A percentile compares a stretch with the other conserved stretches of the same genome.
phyloP scores from a whole-genome alignment of 495 filamentous ascomycete genomes.

The Xylaria cubensis region DNA sequence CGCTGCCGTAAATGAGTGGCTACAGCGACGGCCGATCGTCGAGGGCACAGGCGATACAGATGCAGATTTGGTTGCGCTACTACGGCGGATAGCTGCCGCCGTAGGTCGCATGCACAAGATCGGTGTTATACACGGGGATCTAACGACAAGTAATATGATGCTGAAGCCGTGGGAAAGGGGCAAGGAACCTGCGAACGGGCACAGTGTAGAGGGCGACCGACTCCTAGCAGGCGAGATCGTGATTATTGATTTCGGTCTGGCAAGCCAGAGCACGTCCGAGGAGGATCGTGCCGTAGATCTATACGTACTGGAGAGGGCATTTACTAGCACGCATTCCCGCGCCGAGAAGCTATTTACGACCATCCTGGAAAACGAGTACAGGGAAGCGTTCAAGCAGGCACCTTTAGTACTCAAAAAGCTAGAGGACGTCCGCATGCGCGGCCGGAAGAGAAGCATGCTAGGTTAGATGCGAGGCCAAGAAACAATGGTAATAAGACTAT shows the following conservation, averaged over 20 bases:
- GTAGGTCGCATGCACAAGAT: constrained; percentile 82
- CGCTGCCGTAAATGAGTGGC: constrained; percentile 69
- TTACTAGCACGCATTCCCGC: constrained; percentile 90
- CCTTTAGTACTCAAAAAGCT: constrained; percentile 66
- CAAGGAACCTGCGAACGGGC: constrained; percentile 29
- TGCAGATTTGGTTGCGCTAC: constrained; percentile 56
- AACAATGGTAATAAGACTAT: constrained; percentile 23
- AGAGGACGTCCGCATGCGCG: constrained; percentile 93
- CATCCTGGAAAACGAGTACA: constrained; percentile 61
- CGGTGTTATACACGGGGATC: constrained; percentile 90
- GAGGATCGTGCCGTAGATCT: constrained; percentile 96
- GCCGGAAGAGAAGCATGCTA: constrained; percentile 97
- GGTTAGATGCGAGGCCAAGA: constrained; percentile 58
- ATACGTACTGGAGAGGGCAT: constrained; percentile 96
- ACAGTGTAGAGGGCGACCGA: constrained; percentile 33
- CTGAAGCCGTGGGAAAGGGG: constrained; percentile 56
- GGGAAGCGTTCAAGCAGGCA: constrained; percentile 57
- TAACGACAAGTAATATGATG: constrained; percentile 99
- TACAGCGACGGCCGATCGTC: constrained; percentile 49
- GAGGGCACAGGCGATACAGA: constrained; percentile 45
- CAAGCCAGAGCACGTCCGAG: constrained; percentile 78
- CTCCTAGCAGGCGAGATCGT: constrained; percentile 76
- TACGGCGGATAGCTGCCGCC: constrained; percentile 73
- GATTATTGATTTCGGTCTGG: constrained; percentile 95
- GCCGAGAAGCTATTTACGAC: constrained; percentile 77